Evolutionary conservation across 352 stramenopile genomes (phyloP).

Genomic region (Phytophthora hybrid): DNA sequence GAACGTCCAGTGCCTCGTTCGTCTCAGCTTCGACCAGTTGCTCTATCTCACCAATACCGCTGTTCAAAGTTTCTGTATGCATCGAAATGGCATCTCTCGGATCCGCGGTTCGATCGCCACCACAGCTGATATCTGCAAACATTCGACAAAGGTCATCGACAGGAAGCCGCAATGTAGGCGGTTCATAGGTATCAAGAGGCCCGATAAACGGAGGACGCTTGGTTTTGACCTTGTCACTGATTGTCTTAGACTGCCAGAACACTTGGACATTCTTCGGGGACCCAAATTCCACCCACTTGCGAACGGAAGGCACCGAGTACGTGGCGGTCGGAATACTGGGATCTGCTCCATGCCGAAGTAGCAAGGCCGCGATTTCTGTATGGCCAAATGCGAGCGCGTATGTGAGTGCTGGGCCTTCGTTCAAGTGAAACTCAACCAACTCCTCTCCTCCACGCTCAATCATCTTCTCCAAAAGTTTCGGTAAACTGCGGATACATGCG

Average conservation of each 20-base stretch:
- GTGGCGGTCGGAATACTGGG: constrained; percentile 57
- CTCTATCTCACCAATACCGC: neutral
- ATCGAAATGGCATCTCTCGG: neutral
- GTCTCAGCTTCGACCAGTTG: neutral
- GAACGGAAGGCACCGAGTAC: constrained; percentile 60
- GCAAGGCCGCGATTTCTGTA: constrained; percentile 36
- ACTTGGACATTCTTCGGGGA: constrained; percentile 45
- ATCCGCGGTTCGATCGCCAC: neutral
- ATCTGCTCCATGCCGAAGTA: constrained; percentile 57
- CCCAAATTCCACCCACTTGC: constrained; percentile 72
- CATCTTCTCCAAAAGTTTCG: constrained; percentile 55
- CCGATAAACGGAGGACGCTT: constrained; percentile 37
- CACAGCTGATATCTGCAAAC: constrained; percentile 24
- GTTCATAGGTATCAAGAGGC: constrained; percentile 41
- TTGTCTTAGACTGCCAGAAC: constrained; percentile 18
- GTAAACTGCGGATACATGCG: constrained; percentile 64
- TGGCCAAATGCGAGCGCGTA: constrained; percentile 78
- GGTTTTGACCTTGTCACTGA: neutral
- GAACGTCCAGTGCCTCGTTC: neutral
- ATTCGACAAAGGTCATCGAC: constrained; percentile 35
- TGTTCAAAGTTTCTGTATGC: neutral
- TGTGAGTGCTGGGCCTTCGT: constrained; percentile 62
- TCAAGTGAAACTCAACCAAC: constrained; percentile 66
- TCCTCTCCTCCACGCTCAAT: constrained; percentile 61
- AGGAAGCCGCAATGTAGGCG: constrained; percentile 19